A percentile compares a stretch with the other conserved stretches of the same genome.
These are phyloP conservation scores for Poa pratensis DNA, from an alignment of 176 grass and related monocot genomes.

Conservation along the genomic window DNA sequence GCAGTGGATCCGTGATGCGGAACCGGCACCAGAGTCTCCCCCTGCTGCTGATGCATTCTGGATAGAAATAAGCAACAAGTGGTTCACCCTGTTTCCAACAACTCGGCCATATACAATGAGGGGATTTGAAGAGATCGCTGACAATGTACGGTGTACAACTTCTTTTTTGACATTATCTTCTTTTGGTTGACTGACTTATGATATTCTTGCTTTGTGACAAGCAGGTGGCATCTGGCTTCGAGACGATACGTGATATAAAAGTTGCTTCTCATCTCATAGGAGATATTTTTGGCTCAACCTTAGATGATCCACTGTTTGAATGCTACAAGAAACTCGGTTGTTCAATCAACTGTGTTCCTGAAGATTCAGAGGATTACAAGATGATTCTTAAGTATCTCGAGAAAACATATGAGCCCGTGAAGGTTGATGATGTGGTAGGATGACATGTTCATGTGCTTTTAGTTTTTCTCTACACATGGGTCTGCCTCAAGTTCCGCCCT, in stretches of 20 bases:
- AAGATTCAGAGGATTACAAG: slow-evolving; percentile 78
- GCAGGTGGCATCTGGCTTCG: slow-evolving; percentile 75
- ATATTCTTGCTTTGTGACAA: not conserved
- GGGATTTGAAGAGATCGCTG: slow-evolving; percentile 57
- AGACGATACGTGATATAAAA: slow-evolving; percentile 75
- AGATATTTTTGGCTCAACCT: slow-evolving; percentile 44
- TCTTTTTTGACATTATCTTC: not conserved
- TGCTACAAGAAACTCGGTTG: slow-evolving; percentile 66
- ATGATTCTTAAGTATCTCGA: slow-evolving; percentile 81
- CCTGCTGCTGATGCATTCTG: slow-evolving; percentile 42
- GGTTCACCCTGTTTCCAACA: slow-evolving; percentile 88
- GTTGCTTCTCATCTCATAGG: slow-evolving; percentile 68
- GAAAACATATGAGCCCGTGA: slow-evolving; percentile 74
- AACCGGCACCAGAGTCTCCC: slow-evolving; percentile 29
- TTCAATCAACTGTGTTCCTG: slow-evolving; percentile 51
- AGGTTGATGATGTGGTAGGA: slow-evolving; percentile 67
- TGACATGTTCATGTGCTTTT: not conserved
- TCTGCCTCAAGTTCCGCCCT: not conserved
- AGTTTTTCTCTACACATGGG: not conserved
- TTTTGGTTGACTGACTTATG: not conserved
- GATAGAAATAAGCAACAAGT: slow-evolving; percentile 73
- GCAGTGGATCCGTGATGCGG: slow-evolving; percentile 47
- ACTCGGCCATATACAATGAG: slow-evolving; percentile 60
- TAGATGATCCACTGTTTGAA: slow-evolving; percentile 71
- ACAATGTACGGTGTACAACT: slow-evolving; percentile 49